These are phyloP conservation scores for Boeremia exigua DNA, from an alignment of 2,329 filamentous ascomycete species.

Conservation along the genomic window DNA sequence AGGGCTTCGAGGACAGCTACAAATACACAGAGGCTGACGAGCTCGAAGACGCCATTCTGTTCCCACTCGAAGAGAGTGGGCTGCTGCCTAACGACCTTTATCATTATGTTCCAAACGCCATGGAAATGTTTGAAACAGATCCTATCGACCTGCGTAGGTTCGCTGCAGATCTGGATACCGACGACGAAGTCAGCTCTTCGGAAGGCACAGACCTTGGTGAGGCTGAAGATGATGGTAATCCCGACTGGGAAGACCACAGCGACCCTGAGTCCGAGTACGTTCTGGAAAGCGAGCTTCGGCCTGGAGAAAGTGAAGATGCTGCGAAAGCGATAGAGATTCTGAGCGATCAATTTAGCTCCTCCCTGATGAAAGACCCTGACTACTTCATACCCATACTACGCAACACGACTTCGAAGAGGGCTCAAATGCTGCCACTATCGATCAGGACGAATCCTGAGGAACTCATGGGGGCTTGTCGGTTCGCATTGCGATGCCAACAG, in stretches of 20 bases:
- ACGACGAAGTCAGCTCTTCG: conserved; percentile 21
- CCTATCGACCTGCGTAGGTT: conserved; percentile 24
- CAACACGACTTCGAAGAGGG: conserved; percentile 9
- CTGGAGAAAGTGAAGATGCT: conserved; percentile 15
- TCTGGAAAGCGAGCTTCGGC: conserved; percentile 1
- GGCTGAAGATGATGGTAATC: conserved; percentile 11
- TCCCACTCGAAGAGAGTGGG: conserved; percentile 44
- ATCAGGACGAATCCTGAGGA: conserved; percentile 18
- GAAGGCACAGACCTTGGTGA: conserved; percentile 19
- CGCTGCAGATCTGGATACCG: conserved; percentile 25
- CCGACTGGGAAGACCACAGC: conserved; percentile 13
- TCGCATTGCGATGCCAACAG: conserved; percentile 21
- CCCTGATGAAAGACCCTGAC: conserved; percentile 5
- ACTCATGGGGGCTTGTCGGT: conserved; percentile 24
- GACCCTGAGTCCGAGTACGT: conserved; percentile 17
- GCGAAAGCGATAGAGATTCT: conserved; percentile 16
- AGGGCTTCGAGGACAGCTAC: conserved; percentile 30
- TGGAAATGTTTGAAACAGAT: conserved; percentile 33
- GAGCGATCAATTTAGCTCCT: conserved; percentile 14
- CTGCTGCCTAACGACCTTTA: conserved; percentile 28
- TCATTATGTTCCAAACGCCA: conserved; percentile 21
- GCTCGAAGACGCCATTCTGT: conserved; percentile 51
- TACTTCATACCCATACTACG: conserved; percentile 24
- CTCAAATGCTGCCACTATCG: conserved; percentile 12
- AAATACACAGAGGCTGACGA: conserved; percentile 50